Evolutionary conservation across 345 rosid species (phyloP).

Genomic region (Orychophragmus violaceus): DNA sequence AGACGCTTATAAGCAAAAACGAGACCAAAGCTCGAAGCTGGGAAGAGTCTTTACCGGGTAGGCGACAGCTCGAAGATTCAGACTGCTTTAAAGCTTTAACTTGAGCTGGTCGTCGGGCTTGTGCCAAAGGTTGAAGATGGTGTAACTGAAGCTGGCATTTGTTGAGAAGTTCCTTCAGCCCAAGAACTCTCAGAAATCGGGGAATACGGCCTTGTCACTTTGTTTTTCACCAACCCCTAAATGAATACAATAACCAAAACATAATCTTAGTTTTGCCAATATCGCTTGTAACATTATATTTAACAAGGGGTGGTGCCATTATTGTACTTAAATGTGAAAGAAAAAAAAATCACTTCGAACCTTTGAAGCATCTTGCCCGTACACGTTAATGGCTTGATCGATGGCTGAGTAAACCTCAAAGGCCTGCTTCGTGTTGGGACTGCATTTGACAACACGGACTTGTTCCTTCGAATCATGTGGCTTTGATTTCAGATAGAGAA

Average conservation of each 20-base stretch:
- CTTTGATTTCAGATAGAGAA: constrained; percentile 49
- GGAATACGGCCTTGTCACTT: constrained; percentile 79
- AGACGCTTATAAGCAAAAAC: not conserved
- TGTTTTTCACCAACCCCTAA: constrained; percentile 68
- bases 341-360: constrained; percentile 35
- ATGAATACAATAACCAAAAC: not conserved
- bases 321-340: not conserved
- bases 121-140: constrained; percentile 58
- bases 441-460: constrained; percentile 67
- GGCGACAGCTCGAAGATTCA: not conserved
- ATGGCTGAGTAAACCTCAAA: constrained; percentile 60
- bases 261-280: not conserved
- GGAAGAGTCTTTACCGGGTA: constrained; percentile 9
- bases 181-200: constrained; percentile 49
- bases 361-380: constrained; percentile 50
- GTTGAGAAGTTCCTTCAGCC: constrained; percentile 55
- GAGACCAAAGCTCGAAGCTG: not conserved
- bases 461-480: constrained; percentile 65
- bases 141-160: constrained; percentile 42
- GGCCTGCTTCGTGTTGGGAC: constrained; percentile 64
- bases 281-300: not conserved
- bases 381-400: constrained; percentile 57
- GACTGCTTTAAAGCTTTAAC: not conserved
- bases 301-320: not conserved
- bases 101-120: constrained; percentile 22